Evolutionary conservation across 345 rosid species (phyloP).

Genomic region (Clausena lansium): DNA sequence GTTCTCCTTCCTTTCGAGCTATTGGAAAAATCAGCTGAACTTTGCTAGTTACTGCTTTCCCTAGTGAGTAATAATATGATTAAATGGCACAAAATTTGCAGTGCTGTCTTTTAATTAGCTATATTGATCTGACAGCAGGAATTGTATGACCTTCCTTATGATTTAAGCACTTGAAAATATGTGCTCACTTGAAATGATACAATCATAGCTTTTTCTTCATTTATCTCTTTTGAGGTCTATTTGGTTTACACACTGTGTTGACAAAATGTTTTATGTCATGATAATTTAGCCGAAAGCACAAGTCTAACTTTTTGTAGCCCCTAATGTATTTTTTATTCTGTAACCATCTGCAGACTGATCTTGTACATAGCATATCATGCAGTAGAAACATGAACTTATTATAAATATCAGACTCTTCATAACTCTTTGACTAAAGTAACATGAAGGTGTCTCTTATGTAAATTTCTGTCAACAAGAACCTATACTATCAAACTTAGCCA

Average conservation of each 20-base stretch:
- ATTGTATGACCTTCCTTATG: not conserved
- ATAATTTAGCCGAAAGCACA: not conserved
- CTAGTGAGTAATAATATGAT: not conserved
- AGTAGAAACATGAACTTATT: not conserved
- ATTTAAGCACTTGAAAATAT: not conserved
- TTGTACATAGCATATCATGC: not conserved
- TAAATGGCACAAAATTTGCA: not conserved
- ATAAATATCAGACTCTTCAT: not conserved
- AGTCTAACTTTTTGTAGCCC: not conserved
- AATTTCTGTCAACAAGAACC: not conserved
- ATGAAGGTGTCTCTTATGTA: not conserved
- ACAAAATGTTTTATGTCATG: not conserved
- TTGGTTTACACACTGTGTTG: not conserved
- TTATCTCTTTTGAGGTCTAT: not conserved
- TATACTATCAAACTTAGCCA: not conserved
- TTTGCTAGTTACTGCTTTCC: not conserved
- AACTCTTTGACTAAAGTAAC: not conserved
- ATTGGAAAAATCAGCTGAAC: slow-evolving; percentile 1
- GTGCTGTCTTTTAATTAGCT: not conserved
- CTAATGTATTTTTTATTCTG: not conserved
- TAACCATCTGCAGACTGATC: not conserved
- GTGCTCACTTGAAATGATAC: not conserved
- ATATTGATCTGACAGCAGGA: not conserved
- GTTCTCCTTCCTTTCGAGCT: slow-evolving; percentile 24
- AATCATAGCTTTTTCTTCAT: not conserved